Evolutionary conservation across 768 basidiomycete genomes (phyloP).

Genomic region (Trametes villosa): DNA sequence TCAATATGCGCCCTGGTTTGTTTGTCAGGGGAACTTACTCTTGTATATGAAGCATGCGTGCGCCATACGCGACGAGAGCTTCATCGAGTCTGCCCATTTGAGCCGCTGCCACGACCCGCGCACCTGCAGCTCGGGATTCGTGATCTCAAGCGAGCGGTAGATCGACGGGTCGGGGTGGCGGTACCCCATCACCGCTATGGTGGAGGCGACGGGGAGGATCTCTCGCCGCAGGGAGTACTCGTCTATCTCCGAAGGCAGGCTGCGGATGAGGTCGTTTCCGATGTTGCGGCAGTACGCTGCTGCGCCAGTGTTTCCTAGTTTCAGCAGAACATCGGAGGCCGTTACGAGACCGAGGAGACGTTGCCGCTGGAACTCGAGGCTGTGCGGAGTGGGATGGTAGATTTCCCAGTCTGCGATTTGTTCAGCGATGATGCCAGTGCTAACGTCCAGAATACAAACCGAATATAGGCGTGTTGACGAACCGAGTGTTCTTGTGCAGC

Average conservation of each 20-base stretch:
- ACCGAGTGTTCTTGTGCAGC: constrained; percentile 30
- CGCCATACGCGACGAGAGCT: constrained; percentile 33
- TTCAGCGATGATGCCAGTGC: not conserved
- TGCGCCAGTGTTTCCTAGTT: constrained; percentile 41
- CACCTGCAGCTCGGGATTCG: constrained; percentile 32
- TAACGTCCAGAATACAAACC: constrained; percentile 4
- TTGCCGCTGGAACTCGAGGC: constrained; percentile 32
- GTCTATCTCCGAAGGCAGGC: constrained; percentile 1
- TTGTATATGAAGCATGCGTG: constrained; percentile 31
- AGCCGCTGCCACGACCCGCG: constrained; percentile 44
- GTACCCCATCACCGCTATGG: not conserved
- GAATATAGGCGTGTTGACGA: constrained; percentile 10
- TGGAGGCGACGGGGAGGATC: not conserved
- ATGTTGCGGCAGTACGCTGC: constrained; percentile 36
- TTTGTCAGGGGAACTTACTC: constrained; percentile 2
- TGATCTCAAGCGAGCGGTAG: constrained; percentile 13
- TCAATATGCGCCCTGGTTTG: not conserved
- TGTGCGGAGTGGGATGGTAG: constrained; percentile 29
- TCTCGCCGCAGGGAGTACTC: constrained; percentile 6
- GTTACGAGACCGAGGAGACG: constrained; percentile 31
- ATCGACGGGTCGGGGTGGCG: constrained; percentile 25
- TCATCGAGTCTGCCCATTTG: constrained; percentile 31
- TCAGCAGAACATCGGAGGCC: constrained; percentile 33
- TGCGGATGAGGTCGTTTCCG: not conserved
- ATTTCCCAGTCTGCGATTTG: constrained; percentile 31